Evolutionary conservation across 2,329 filamentous ascomycete species (phyloP), one percentile per base, ranked within the genome.

Genomic region (Pseudogymnoascus sp.): DNA sequence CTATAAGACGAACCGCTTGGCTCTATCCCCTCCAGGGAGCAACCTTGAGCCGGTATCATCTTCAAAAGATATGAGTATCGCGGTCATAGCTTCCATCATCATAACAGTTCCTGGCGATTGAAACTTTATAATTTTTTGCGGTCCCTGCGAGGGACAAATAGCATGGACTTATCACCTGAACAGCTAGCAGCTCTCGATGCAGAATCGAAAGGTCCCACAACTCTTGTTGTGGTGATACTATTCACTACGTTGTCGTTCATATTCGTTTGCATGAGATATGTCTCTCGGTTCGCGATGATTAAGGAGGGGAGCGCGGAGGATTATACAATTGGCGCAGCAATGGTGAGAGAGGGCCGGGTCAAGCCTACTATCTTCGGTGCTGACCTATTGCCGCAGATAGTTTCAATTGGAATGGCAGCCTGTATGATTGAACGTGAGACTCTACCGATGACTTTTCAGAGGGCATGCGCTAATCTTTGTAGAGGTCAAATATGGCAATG

Each of bases 401-500:
- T 41, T 21, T 24, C 39, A 41, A 41, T 41, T 24, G 39, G 39
- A 24, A 41, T 41, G 39, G 17, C 39, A 41, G 39, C 39, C 4
- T 41, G 39, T 10, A 41, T 41, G 39, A 41, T 41, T 41, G 17
- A 41, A 41, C 39, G 39, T 41, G 39, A 41, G 39, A 24, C 39
- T 41, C 39, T 41, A 24, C 21, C 17, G 17, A 13, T 41, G 17
- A 13, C 21, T 41, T 2, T 41, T 41, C 39, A 41, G 13, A 41
- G 2, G 17, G 17, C 10, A 24, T 13, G 24, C 10, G 17, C 39
- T 65, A 13, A 54, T 31, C 5, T 61, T 64, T 54, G n/a, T 58
- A 24, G 61, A 63, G 57, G 62, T 63, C 35, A 29, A 26, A 15
- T 65, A 65, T 62, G 63, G 63, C 13, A 62, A 62, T 37, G 63